phyloP scores from a whole-genome alignment of 768 basidiomycete species.

The Inosperma sp. region DNA sequence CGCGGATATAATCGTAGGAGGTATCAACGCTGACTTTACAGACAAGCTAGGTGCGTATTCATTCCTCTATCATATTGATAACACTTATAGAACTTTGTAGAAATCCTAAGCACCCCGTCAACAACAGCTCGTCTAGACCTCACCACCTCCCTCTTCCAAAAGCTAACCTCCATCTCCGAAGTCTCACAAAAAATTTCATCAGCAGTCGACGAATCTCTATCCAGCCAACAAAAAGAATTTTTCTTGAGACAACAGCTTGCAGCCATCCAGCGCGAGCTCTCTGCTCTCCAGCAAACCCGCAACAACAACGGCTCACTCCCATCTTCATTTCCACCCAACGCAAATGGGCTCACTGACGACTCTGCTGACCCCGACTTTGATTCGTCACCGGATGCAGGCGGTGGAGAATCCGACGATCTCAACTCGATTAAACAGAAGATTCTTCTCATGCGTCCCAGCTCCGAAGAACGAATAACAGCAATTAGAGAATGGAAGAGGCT shows the following conservation, averaged over 20 bases:
- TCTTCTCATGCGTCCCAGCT: slow-evolving; percentile 68
- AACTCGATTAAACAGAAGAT: slow-evolving; percentile 75
- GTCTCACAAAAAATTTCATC: slow-evolving; percentile 77
- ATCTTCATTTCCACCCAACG: slow-evolving; percentile 17
- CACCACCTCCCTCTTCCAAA: slow-evolving; percentile 67
- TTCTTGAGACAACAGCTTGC: slow-evolving; percentile 81
- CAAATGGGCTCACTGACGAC: not conserved
- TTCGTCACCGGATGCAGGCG: too few relatives aligned
- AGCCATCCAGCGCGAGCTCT: slow-evolving; percentile 74
- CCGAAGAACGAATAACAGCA: slow-evolving; percentile 79
- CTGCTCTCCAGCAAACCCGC: slow-evolving; percentile 40
- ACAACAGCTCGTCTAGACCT: slow-evolving; percentile 50
- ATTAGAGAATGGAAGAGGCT: slow-evolving; percentile 80
- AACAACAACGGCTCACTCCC: slow-evolving; percentile 10
- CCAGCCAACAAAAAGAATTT: slow-evolving; percentile 84
- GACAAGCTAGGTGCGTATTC: slow-evolving; percentile 63
- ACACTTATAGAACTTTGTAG: slow-evolving; percentile 29
- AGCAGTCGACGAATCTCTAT: slow-evolving; percentile 78
- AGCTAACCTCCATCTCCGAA: slow-evolving; percentile 73
- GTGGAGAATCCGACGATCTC: slow-evolving; percentile 10
- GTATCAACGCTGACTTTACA: slow-evolving; percentile 57
- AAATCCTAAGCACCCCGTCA: slow-evolving; percentile 60
- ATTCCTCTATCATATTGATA: not conserved
- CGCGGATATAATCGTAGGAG: slow-evolving; percentile 70
- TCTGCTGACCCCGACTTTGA: too few relatives aligned